A percentile compares a stretch with the other conserved stretches of the same genome.
Evolutionary conservation across 2,329 filamentous ascomycete genomes (phyloP).

Genomic region (Fusarium neocosmosporiellum): DNA sequence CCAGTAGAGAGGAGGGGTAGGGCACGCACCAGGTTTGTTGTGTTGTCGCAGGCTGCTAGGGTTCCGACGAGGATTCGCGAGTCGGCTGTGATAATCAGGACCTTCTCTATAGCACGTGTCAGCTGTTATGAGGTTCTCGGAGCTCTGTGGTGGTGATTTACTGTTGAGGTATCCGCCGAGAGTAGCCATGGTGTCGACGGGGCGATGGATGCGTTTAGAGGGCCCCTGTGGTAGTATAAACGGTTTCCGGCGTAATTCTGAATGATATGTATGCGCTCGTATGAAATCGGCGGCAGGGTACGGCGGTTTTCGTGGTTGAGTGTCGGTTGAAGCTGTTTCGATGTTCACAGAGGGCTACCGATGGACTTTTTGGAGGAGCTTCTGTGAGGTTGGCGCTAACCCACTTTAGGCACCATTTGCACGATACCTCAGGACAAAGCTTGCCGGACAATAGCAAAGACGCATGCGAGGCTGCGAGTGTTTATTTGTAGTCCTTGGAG

Average conservation of each 20-base stretch:
- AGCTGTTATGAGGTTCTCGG: constrained; percentile 6
- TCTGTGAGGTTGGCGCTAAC: constrained; percentile 30
- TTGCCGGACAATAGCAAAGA: background rate
- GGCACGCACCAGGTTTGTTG: constrained; percentile 80
- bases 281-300: background rate
- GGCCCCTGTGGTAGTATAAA: background rate
- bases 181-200: constrained; percentile 52
- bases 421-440: constrained; percentile 1
- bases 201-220: background rate
- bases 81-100: constrained; percentile 91
- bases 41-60: constrained; percentile 87
- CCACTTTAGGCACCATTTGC: constrained; percentile 26
- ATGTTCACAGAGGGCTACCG: constrained; percentile 21
- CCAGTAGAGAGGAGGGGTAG: background rate
- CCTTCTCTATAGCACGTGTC: constrained; percentile 73
- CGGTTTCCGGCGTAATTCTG: background rate
- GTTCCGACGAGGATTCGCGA: constrained; percentile 87
- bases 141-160: constrained; percentile 40
- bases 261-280: background rate
- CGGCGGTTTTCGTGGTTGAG: background rate
- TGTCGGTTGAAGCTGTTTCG: constrained; percentile 17
- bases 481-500: background rate
- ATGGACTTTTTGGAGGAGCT: constrained; percentile 44
- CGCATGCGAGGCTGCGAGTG: background rate
- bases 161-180: constrained; percentile 60